phyloP scores from a whole-genome alignment of 2,329 filamentous ascomycete genomes.

The Fusarium nygamai region DNA sequence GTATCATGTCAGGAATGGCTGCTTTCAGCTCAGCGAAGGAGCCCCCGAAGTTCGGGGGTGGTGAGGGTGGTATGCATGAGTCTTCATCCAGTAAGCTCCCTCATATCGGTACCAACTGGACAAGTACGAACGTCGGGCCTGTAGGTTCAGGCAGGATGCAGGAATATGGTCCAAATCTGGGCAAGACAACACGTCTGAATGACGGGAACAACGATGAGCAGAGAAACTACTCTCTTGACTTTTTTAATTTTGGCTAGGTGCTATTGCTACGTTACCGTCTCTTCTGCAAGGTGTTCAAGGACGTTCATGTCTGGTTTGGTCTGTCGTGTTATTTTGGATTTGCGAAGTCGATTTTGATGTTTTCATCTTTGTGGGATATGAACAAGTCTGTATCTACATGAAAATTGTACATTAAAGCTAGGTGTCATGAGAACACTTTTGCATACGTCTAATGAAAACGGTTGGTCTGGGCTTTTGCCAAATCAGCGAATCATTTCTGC shows the following conservation, averaged over 20 bases:
- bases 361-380: background rate
- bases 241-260: slow-evolving; percentile 48
- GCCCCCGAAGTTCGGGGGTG: background rate
- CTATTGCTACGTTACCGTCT: background rate
- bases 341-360: background rate
- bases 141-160: slow-evolving; percentile 48
- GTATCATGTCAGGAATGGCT: slow-evolving; percentile 37
- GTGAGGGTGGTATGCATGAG: background rate
- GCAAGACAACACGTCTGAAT: slow-evolving; percentile 38
- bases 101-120: slow-evolving; percentile 25
- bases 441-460: background rate
- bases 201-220: slow-evolving; percentile 20
- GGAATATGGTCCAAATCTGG: slow-evolving; percentile 45
- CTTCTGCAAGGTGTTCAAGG: slow-evolving; percentile 18
- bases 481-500: background rate
- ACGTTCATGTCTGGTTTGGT: background rate
- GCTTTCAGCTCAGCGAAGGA: slow-evolving; percentile 26
- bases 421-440: background rate
- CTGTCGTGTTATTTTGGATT: background rate
- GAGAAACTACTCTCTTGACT: slow-evolving; percentile 53
- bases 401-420: background rate
- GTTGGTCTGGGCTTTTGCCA: background rate
- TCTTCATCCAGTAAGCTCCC: background rate
- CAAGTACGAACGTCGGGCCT: slow-evolving; percentile 1
- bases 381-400: background rate